Percentiles rank a stretch among this genome's conserved stretches.
Evolutionary conservation across 495 filamentous ascomycete species (phyloP).

Genomic region (Penicillium coffeae): DNA sequence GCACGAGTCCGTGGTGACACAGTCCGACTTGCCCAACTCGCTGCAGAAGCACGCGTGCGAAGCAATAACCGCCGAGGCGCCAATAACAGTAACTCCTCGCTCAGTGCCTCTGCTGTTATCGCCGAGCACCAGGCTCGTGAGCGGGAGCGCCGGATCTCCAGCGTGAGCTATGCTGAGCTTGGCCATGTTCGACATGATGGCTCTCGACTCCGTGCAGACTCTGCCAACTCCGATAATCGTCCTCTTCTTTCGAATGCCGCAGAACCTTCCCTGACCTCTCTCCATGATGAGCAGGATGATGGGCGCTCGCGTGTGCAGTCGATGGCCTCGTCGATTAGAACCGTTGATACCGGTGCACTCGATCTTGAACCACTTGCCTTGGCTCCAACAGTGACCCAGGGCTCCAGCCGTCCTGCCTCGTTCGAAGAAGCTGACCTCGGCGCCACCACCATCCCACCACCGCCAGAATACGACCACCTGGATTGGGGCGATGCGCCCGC

Average conservation of each 20-base stretch:
- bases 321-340: slow-evolving; percentile 31
- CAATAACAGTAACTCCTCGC: slow-evolving; percentile 28
- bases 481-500: slow-evolving; percentile 51
- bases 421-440: slow-evolving; percentile 38
- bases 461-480: slow-evolving; percentile 42
- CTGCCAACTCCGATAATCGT: slow-evolving; percentile 68
- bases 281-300: slow-evolving; percentile 17
- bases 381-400: slow-evolving; percentile 22
- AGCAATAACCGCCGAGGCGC: slow-evolving; percentile 22
- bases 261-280: slow-evolving; percentile 28
- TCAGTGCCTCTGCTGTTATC: slow-evolving; percentile 36
- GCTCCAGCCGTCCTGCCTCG: slow-evolving; percentile 15
- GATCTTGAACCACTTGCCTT: slow-evolving; percentile 30
- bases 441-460: slow-evolving; percentile 32
- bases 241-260: slow-evolving; percentile 72
- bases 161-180: slow-evolving; percentile 80
- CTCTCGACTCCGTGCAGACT: slow-evolving; percentile 76
- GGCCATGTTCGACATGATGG: slow-evolving; percentile 88
- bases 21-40: slow-evolving; percentile 58
- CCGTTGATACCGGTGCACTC: slow-evolving; percentile 17
- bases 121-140: slow-evolving; percentile 65
- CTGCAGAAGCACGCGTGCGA: slow-evolving; percentile 34
- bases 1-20: slow-evolving; percentile 67
- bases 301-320: slow-evolving; percentile 33
- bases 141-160: slow-evolving; percentile 71